Base-by-base conservation (phyloP, 2,329 filamentous ascomycete genomes). In the Aspergillus spinulosporus region DNA sequence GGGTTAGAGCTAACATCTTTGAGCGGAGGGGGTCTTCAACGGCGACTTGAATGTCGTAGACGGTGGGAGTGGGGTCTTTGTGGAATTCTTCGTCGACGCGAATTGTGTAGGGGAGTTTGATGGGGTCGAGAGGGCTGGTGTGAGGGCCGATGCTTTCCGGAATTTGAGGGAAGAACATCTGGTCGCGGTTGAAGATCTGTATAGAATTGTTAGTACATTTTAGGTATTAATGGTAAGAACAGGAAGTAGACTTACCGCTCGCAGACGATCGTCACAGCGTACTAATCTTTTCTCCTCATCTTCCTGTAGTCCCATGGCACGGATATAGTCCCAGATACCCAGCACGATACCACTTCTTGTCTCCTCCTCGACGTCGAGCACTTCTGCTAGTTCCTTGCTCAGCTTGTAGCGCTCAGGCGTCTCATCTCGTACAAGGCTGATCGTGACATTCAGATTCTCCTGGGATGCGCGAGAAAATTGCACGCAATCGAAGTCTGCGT, bases 271-370 rank as follows among this genome's bases (percentile, higher is more conserved):
- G 69, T 99, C 93, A 69, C 94, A 97, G 40, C 90, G 88, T 65
- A 99, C 93, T 59, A 89, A 89, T 59, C 94, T 85, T 78, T 94
- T 94, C 72, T 99, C 94, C 58, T 97, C 93, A 62, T 96, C 92
- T 70, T 97, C 93, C 72, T 96, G 91, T 46, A 99, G 79, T 14
- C 88, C 87, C 80, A 90, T 89, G 21, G 89, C 82, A 64, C 90
- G 88, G 63, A 96, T 89, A 68, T 99, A 99, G 70, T 97, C 92
- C 91, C 92, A 99, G 32, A 99, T 83, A 11, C 89, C 92, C 81
- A 95, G 90, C 29, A 96, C 86, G 5, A 92, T 88, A 60, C 94
- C 92, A 37, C 91, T 88, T 31, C 92, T 87, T 28, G 94, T 93
- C 49, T 91, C 93, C 73, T 96, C 91, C 48, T 86, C 82, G 67